These are phyloP conservation scores for Solanum hybrid DNA, from an alignment of 305 asterid genomes.

Conservation along the genomic window DNA sequence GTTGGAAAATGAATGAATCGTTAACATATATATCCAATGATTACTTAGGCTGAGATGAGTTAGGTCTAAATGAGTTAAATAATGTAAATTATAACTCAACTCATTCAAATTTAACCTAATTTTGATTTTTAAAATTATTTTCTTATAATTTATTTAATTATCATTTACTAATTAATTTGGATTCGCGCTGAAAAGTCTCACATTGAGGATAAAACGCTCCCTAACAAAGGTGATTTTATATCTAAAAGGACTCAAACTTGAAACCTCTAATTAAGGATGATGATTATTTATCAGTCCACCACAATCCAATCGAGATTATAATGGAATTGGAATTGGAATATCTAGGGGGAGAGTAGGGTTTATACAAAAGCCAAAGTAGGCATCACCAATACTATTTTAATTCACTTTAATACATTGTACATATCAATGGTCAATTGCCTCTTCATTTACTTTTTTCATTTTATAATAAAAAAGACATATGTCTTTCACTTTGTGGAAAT, in stretches of 20 bases:
- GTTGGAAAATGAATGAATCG: neutral
- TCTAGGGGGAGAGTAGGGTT: neutral
- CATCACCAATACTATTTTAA: neutral
- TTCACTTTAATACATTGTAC: neutral
- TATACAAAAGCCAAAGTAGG: neutral
- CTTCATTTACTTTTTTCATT: neutral
- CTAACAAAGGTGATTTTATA: rapidly evolving
- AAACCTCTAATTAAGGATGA: no score
- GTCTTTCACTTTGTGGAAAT: neutral
- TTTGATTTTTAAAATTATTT: neutral
- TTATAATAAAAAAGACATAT: neutral
- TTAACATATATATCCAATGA: rapidly evolving
- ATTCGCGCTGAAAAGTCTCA: no score
- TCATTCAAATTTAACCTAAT: neutral
- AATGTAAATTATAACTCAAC: neutral
- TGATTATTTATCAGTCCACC: rapidly evolving
- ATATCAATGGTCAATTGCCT: neutral
- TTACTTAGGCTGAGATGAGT: neutral
- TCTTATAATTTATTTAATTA: neutral
- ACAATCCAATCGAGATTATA: rapidly evolving
- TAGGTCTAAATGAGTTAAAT: neutral
- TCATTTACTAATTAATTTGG: neutral
- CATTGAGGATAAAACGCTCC: rapidly evolving
- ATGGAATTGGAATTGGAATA: neutral
- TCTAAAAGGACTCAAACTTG: no score